phyloP scores from a whole-genome alignment of 306 rosid species.

The Begonia peltatifolia region DNA sequence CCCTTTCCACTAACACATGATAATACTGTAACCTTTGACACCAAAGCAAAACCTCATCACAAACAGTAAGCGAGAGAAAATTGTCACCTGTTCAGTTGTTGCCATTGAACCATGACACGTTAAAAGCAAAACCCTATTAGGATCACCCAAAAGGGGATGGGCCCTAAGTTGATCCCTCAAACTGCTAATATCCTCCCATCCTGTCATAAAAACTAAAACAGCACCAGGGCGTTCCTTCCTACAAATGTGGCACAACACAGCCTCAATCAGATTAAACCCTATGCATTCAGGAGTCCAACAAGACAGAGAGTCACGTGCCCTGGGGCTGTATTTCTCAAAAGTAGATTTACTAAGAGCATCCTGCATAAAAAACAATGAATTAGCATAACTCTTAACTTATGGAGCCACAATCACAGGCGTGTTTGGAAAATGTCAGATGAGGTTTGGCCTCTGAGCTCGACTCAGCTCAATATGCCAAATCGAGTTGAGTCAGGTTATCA shows the following conservation, averaged over 20 bases:
- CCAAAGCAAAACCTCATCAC: not conserved
- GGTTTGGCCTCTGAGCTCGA: too few relatives aligned
- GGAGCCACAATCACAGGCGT: too few relatives aligned
- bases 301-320: slow-evolving; percentile 71
- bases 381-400: too few relatives aligned
- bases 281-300: slow-evolving; percentile 82
- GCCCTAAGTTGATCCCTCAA: slow-evolving; percentile 89
- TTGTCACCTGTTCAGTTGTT: slow-evolving; percentile 73
- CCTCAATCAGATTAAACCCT: slow-evolving; percentile 94
- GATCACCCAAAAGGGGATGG: slow-evolving; percentile 94
- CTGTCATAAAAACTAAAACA: slow-evolving; percentile 89
- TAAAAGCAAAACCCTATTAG: slow-evolving; percentile 78
- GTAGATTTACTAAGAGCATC: slow-evolving; percentile 76
- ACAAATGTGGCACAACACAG: slow-evolving; percentile 88
- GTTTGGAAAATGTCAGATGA: too few relatives aligned
- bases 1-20: too few relatives aligned
- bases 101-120: slow-evolving; percentile 99
- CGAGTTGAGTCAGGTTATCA: too few relatives aligned
- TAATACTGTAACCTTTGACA: too few relatives aligned
- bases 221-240: slow-evolving; percentile 94
- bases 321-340: slow-evolving; percentile 70
- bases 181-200: slow-evolving; percentile 96
- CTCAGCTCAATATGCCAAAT: too few relatives aligned
- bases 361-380: slow-evolving; percentile 25
- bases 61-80: slow-evolving; percentile 9